Percentiles rank a stretch among this genome's conserved stretches.
Evolutionary conservation across 768 basidiomycete genomes (phyloP).

Genomic region (Pleurotus cornucopiae): DNA sequence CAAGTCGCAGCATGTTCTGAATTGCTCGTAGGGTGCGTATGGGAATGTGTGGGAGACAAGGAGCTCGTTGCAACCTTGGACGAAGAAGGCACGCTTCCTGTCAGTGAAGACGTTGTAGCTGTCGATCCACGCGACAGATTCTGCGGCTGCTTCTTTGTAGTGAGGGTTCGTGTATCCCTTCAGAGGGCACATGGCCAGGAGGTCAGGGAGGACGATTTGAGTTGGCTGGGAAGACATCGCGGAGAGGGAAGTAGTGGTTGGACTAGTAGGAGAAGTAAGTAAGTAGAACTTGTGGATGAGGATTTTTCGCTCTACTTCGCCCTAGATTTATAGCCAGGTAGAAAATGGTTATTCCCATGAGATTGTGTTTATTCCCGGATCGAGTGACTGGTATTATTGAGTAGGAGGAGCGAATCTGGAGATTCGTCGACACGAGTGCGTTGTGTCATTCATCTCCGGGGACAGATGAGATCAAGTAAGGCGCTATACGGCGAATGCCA

Average conservation of each 20-base stretch:
- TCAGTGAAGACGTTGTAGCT: slow-evolving; percentile 55
- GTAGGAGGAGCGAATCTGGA: not conserved
- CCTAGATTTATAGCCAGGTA: slow-evolving; percentile 1
- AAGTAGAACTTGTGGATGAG: not conserved
- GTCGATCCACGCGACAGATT: slow-evolving; percentile 61
- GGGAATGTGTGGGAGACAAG: slow-evolving; percentile 60
- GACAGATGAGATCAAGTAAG: not conserved
- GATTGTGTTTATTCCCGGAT: slow-evolving; percentile 6
- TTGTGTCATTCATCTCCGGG: slow-evolving; percentile 4
- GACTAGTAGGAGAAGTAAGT: not conserved
- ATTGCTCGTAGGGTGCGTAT: slow-evolving; percentile 51
- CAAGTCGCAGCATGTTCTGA: slow-evolving; percentile 61
- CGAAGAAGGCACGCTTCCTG: slow-evolving; percentile 60
- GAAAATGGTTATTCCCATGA: not conserved
- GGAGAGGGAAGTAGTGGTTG: not conserved
- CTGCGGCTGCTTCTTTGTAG: slow-evolving; percentile 50
- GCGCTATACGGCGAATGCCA: not conserved
- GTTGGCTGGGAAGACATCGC: not conserved
- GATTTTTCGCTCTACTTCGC: not conserved
- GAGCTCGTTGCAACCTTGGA: slow-evolving; percentile 57
- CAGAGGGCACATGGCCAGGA: slow-evolving; percentile 43
- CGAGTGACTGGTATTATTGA: not conserved
- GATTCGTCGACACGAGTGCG: slow-evolving; percentile 7
- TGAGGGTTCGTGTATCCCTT: slow-evolving; percentile 50
- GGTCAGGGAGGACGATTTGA: slow-evolving; percentile 53